Conservation (phyloP, 2,329 filamentous ascomycete species). For the Zymoseptoria brevis region DNA sequence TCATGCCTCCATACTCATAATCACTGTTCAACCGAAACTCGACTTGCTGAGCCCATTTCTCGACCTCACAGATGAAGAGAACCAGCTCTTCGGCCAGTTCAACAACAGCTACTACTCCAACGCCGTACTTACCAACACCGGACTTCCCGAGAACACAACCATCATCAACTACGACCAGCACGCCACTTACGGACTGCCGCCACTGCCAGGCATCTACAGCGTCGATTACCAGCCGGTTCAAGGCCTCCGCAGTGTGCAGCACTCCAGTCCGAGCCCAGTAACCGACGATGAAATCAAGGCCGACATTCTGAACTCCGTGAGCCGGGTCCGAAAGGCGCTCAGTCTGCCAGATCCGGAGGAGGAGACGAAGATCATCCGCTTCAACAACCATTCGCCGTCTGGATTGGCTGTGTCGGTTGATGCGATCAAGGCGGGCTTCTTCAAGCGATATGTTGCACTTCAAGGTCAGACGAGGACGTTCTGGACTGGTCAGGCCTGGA, state of each 20-base stretch:
- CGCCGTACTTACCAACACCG: conserved; percentile 14
- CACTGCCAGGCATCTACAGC: conserved; percentile 12
- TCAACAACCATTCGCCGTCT: conserved; percentile 25
- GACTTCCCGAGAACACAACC: conserved; percentile 13
- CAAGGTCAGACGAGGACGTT: conserved; percentile 24
- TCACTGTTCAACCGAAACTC: conserved; percentile 36
- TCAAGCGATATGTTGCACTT: conserved; percentile 18
- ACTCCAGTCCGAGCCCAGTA: conserved; percentile 9
- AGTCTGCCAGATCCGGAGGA: not conserved
- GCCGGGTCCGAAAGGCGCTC: conserved; percentile 1
- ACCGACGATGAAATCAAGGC: conserved; percentile 10
- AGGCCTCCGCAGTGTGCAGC: conserved; percentile 6
- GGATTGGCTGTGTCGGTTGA: conserved; percentile 18
- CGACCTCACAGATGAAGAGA: conserved; percentile 32
- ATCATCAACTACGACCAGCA: conserved; percentile 12
- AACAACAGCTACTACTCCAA: conserved; percentile 23
- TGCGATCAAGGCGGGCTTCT: conserved; percentile 23
- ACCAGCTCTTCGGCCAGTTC: conserved; percentile 33
- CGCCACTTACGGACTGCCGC: conserved; percentile 12
- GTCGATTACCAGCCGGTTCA: conserved; percentile 5
- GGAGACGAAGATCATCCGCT: conserved; percentile 14
- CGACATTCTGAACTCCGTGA: conserved; percentile 8
- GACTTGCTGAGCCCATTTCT: conserved; percentile 30
- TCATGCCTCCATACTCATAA: conserved; percentile 35
- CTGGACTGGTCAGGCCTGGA: conserved; percentile 26